Conservation (phyloP, 352 stramenopile species). For the Poterioochromonas sp. region DNA sequence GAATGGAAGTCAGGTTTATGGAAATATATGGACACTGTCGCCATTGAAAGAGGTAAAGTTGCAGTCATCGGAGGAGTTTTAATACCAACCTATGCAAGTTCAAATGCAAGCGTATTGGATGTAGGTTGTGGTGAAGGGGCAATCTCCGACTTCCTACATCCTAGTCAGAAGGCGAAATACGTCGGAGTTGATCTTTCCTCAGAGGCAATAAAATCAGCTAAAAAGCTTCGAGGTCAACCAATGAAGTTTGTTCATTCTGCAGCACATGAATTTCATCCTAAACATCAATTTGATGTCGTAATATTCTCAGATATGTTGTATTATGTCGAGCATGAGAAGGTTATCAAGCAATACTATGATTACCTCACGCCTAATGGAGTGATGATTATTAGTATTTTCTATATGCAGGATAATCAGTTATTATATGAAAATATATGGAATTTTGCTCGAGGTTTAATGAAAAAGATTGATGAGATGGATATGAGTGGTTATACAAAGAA, state of each 20-base stretch:
- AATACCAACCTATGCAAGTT: background rate
- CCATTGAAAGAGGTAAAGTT: background rate
- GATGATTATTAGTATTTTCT: constrained; percentile 1
- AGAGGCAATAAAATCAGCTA: background rate
- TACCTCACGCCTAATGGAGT: background rate
- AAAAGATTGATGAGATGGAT: constrained; percentile 17
- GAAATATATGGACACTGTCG: background rate
- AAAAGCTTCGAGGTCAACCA: background rate
- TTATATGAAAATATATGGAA: background rate
- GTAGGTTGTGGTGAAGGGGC: constrained; percentile 11
- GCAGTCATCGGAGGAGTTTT: background rate
- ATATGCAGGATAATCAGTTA: background rate
- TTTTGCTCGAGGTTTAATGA: background rate
- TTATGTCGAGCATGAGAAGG: background rate
- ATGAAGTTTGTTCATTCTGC: constrained; percentile 2
- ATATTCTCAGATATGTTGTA: constrained; percentile 10
- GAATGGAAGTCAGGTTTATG: constrained; percentile 2
- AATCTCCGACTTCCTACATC: constrained; percentile 1
- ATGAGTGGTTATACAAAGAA: background rate
- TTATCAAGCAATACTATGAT: constrained; percentile 15
- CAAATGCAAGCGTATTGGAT: constrained; percentile 25
- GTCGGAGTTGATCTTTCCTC: constrained; percentile 8
- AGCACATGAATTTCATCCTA: background rate
- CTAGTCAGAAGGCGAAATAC: background rate
- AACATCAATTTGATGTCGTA: background rate